Evolutionary conservation across 345 rosid genomes (phyloP), one percentile per base, ranked within the genome.

Genomic region (Microcos paniculata): DNA sequence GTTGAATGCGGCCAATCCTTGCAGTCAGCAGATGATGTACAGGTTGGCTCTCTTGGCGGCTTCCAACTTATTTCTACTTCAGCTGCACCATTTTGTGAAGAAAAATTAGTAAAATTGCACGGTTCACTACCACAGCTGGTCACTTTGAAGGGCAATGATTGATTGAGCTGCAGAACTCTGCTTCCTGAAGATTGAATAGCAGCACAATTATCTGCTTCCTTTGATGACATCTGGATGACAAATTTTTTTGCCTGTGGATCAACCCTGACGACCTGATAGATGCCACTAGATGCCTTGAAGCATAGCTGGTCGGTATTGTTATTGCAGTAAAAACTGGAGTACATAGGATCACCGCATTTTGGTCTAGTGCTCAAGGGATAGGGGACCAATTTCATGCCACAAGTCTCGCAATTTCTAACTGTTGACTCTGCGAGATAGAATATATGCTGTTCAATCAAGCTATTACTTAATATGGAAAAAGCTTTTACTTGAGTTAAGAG

Each of bases 1-100:
- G 59, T 43, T 63, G 82, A 70, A 43, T 63, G 4, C 28, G 73
- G 69, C 79, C 79, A 80, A 63, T 80, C 55, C 24, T 51, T 65
- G 72, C 72, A 75, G 73, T 80, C 82, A 15, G 58, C 26, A 26
- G 61, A 21, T 45, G 79, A 53, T 43, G 12, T 21, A 28, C 75
- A 72, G 16, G 30, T 56, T 23, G 75, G 75, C 64, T 72, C 65
- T 16, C 16, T 13, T 1, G 75, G 65, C 16, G 63, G 65, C 62
- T 24, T 72, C 75, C 75, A 72, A 38, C 52, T 42, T 7, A 72
- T 72, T 52, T 56, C 40, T 23, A 72, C 63, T 73, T 59, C 76
- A 73, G 16, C 24, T 13, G 26, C 4, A 73, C 57, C 78, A n/a
- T 75, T 57, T 24, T 53, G 51, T 66, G 72, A 23, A 66, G 70